These are phyloP conservation scores for Aleurites moluccanus DNA, from an alignment of 441 rosid genomes.

Conservation along the genomic window DNA sequence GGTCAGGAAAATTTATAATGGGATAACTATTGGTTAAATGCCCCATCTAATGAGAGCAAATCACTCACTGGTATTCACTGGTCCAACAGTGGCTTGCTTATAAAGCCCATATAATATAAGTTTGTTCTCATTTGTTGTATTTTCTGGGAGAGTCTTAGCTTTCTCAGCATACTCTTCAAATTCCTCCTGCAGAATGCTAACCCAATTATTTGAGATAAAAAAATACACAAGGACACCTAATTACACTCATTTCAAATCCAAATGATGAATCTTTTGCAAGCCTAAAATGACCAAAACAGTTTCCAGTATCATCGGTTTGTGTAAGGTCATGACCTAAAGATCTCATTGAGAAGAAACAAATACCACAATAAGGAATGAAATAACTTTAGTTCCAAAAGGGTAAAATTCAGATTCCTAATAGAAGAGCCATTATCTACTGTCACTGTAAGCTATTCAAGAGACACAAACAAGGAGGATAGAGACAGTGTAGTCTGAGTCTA, in stretches of 20 bases:
- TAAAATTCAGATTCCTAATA: neutral
- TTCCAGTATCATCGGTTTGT: neutral
- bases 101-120: conserved; percentile 87
- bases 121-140: conserved; percentile 63
- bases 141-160: conserved; percentile 58
- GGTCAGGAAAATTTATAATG: neutral
- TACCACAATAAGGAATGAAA: neutral
- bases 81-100: conserved; percentile 85
- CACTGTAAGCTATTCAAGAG: neutral
- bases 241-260: neutral
- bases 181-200: conserved; percentile 55
- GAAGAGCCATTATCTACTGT: neutral
- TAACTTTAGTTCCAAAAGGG: neutral
- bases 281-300: neutral
- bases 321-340: neutral
- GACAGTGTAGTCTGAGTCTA: neutral
- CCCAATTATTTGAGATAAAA: neutral
- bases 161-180: conserved; percentile 81
- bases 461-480: neutral
- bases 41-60: neutral
- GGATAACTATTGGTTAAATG: neutral
- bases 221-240: neutral
- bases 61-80: conserved; percentile 68
- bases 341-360: neutral
- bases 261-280: neutral